Evolutionary conservation across 768 basidiomycete species (phyloP).

Genomic region (Naematelia encephala): DNA sequence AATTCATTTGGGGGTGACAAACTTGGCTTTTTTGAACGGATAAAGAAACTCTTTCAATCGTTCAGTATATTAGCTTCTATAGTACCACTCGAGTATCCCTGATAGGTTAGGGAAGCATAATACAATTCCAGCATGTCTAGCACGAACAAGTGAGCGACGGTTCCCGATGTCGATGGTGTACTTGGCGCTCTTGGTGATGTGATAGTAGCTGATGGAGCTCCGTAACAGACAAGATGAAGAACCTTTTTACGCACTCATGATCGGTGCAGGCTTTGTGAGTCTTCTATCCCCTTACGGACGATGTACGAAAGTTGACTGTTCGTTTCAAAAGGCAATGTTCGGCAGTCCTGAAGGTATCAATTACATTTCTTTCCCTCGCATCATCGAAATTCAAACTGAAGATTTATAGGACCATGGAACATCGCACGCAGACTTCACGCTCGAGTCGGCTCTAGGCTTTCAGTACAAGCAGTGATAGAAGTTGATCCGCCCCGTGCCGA

Average conservation of each 20-base stretch:
- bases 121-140: too few relatives aligned
- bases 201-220: not conserved
- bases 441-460: constrained; percentile 88
- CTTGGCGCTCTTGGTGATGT: too few relatives aligned
- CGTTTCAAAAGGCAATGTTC: constrained; percentile 42
- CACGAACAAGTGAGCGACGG: too few relatives aligned
- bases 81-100: too few relatives aligned
- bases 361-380: too few relatives aligned
- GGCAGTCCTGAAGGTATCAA: constrained; percentile 34
- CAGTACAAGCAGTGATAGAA: constrained; percentile 89
- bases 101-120: too few relatives aligned
- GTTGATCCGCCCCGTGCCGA: constrained; percentile 76
- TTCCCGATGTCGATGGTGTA: not conserved
- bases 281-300: not conserved
- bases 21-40: too few relatives aligned
- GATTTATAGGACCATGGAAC: constrained; percentile 44
- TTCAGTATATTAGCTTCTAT: too few relatives aligned
- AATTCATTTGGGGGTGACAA: too few relatives aligned
- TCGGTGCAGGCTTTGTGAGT: constrained; percentile 39
- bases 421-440: constrained; percentile 54
- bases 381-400: not conserved
- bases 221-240: not conserved
- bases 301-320: not conserved
- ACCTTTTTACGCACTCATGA: constrained; percentile 29
- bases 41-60: too few relatives aligned